Evolutionary conservation across 139 green algal species (phyloP).

Genomic region (Micractinium conductrix): DNA sequence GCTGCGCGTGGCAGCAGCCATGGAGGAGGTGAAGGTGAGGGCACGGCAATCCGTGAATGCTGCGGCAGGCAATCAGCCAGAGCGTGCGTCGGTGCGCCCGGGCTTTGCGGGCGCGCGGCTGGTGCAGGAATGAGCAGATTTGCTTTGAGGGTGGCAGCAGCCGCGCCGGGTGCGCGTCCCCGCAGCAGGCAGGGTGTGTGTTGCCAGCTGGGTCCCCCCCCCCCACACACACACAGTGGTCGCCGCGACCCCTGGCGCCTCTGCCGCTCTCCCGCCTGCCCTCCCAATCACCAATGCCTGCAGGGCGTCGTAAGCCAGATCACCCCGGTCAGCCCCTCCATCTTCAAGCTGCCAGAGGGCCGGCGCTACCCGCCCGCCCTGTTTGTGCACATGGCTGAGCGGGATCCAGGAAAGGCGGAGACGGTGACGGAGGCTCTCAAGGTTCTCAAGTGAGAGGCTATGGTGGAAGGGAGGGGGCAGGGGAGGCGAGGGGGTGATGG

Average conservation of each 20-base stretch:
- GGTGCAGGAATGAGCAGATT: no score
- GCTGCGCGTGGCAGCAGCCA: constrained; percentile 49
- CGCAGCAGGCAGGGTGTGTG: no score
- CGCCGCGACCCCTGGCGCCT: no score
- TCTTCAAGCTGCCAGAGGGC: not conserved
- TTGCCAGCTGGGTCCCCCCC: no score
- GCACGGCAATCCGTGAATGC: no score
- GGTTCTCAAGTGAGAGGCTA: not conserved
- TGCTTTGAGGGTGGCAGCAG: no score
- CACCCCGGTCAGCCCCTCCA: not conserved
- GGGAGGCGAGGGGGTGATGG: not conserved
- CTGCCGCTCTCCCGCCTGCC: not conserved
- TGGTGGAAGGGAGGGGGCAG: not conserved
- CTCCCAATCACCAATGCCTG: not conserved
- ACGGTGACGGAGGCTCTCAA: constrained; percentile 28
- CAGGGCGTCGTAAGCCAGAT: constrained; percentile 21
- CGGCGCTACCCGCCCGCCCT: constrained; percentile 57
- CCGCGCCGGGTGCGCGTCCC: no score
- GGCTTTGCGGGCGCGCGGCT: no score
- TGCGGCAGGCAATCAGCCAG: no score
- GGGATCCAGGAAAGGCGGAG: constrained; percentile 38
- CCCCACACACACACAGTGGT: no score
- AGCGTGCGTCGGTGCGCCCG: no score
- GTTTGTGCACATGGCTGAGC: constrained; percentile 71
- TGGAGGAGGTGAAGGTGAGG: constrained; percentile 28